phyloP scores from a whole-genome alignment of 306 rosid species.

The Argentina anserina region DNA sequence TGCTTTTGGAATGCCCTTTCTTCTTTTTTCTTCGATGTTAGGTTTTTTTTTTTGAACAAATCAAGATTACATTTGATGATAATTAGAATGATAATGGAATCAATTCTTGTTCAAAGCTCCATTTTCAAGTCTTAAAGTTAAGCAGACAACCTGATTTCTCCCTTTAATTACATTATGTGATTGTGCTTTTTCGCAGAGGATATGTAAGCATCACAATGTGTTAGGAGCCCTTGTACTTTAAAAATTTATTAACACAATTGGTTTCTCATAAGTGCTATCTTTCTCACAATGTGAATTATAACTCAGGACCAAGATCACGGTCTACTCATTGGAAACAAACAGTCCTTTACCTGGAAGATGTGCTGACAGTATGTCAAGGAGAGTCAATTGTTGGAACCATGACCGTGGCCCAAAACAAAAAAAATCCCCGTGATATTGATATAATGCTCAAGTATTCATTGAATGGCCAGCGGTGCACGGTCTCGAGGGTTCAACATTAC shows the following conservation, averaged over 20 bases:
- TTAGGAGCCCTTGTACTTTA: background rate
- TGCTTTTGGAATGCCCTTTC: background rate
- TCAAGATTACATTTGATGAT: background rate
- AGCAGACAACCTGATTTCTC: background rate
- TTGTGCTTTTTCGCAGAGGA: too few species aligned
- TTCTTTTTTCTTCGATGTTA: too few species aligned
- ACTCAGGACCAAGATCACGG: conserved; percentile 84
- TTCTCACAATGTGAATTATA: conserved; percentile 15
- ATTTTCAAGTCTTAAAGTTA: background rate
- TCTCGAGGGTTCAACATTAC: conserved; percentile 68
- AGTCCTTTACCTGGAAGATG: conserved; percentile 85
- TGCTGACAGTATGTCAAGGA: conserved; percentile 84
- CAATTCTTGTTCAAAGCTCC: background rate
- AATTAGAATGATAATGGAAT: background rate
- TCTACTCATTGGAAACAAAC: conserved; percentile 98
- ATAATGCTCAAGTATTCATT: conserved; percentile 77
- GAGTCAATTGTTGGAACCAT: conserved; percentile 70
- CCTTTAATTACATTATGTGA: background rate
- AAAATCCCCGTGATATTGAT: conserved; percentile 87
- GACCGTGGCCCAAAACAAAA: conserved; percentile 78
- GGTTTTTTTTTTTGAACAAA: too few species aligned
- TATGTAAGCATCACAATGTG: background rate
- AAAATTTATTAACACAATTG: background rate
- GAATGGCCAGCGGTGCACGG: conserved; percentile 54
- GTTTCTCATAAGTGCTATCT: background rate